Conservation (phyloP, 139 green algal species). For the Volvox reticuliferus region DNA sequence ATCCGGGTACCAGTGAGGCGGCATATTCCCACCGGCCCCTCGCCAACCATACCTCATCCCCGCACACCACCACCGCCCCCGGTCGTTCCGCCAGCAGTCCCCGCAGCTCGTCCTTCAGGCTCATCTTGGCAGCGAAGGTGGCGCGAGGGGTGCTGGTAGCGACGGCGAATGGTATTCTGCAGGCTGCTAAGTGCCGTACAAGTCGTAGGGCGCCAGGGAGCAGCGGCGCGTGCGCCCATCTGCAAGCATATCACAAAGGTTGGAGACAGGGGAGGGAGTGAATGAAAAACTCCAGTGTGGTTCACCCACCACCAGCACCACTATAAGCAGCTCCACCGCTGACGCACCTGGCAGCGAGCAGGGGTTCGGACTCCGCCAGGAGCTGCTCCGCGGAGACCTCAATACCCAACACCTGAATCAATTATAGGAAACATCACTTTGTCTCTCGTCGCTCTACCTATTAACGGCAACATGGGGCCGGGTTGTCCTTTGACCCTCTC, state of each 20-base stretch:
- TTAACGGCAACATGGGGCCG: neutral
- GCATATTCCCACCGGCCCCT: too few species aligned
- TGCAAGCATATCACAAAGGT: too few species aligned
- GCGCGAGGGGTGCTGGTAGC: constrained; percentile 80
- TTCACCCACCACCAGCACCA: too few species aligned
- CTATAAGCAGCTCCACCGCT: neutral
- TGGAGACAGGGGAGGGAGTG: neutral
- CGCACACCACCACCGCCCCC: constrained; percentile 66
- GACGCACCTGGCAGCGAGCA: constrained; percentile 54
- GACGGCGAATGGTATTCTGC: constrained; percentile 76
- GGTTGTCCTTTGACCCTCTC: neutral
- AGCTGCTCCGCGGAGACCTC: constrained; percentile 66
- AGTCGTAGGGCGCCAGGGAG: constrained; percentile 89
- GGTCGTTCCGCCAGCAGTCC: constrained; percentile 56
- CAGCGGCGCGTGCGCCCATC: constrained; percentile 73
- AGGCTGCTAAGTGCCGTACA: constrained; percentile 75
- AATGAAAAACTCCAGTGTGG: neutral
- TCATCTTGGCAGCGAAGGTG: constrained; percentile 76
- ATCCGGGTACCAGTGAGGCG: too few species aligned
- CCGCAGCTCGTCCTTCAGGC: constrained; percentile 57
- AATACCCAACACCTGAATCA: constrained; percentile 56
- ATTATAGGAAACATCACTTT: too few species aligned
- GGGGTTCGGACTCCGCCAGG: constrained; percentile 73
- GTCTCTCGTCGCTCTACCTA: neutral
- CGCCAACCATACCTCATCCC: constrained; percentile 75